These are phyloP conservation scores for Viola odorata DNA, from an alignment of 345 rosid species.

Conservation along the genomic window DNA sequence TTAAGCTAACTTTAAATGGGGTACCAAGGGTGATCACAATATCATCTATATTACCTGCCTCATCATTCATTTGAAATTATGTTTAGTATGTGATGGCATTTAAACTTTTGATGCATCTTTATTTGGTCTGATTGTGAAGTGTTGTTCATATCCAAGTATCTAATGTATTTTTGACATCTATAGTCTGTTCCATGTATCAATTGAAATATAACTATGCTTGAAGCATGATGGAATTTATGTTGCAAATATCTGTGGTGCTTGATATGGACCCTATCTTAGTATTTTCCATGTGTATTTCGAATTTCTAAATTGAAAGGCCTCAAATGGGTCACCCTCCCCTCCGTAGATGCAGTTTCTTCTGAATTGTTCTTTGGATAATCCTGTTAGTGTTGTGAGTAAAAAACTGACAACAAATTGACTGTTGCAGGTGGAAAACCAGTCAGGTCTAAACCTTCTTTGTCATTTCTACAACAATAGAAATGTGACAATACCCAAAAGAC, in stretches of 20 bases:
- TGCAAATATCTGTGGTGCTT: too few species aligned
- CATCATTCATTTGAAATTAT: too few species aligned
- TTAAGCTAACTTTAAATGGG: too few species aligned
- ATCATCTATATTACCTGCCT: too few species aligned
- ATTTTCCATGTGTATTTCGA: too few species aligned
- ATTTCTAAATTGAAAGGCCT: too few species aligned
- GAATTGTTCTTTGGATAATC: neutral
- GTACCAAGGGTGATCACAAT: too few species aligned
- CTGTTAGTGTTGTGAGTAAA: conserved; percentile 2
- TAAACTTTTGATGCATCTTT: neutral
- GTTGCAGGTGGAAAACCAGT: conserved; percentile 76
- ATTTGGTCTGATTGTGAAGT: neutral
- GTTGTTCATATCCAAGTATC: neutral
- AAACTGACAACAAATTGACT: conserved; percentile 1
- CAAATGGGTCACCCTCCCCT: neutral
- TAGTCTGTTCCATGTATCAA: too few species aligned
- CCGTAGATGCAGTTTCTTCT: neutral
- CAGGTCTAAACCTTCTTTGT: conserved; percentile 64
- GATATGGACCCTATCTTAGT: too few species aligned
- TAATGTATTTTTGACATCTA: neutral
- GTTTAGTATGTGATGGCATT: neutral
- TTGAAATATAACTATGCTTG: too few species aligned
- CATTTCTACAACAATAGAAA: conserved; percentile 48
- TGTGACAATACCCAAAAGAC: conserved; percentile 51
- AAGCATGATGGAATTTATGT: too few species aligned